These are phyloP conservation scores for Amanita pseudoporphyria DNA, from an alignment of 768 basidiomycete genomes.

Conservation along the genomic window DNA sequence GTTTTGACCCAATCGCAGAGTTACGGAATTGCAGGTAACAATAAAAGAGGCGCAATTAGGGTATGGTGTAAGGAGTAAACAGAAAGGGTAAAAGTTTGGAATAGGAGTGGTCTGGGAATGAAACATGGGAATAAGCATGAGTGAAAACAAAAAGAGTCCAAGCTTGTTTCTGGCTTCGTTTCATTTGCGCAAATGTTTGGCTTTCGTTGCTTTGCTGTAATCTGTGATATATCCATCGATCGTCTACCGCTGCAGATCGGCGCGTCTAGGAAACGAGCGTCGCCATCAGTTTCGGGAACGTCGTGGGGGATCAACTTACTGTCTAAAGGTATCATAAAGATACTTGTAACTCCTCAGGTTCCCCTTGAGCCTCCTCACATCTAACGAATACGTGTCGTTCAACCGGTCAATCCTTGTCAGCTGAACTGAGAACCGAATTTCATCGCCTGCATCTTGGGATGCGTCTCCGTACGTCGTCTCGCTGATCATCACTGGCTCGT, in stretches of 20 bases:
- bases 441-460: constrained; percentile 82
- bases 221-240: not conserved
- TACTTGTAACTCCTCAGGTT: constrained; percentile 90
- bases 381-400: constrained; percentile 85
- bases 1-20: no score
- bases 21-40: no score
- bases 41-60: constrained; percentile 7
- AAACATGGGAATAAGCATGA: constrained; percentile 2
- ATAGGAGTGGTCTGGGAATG: no score
- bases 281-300: not conserved
- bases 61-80: constrained; percentile 7
- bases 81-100: constrained; percentile 13
- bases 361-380: constrained; percentile 88
- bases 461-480: constrained; percentile 71
- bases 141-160: not conserved
- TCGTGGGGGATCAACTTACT: constrained; percentile 41
- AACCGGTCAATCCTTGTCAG: constrained; percentile 84
- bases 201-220: not conserved
- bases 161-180: not conserved
- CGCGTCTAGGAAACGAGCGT: constrained; percentile 25
- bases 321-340: constrained; percentile 78
- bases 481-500: constrained; percentile 31
- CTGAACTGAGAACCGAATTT: constrained; percentile 95
- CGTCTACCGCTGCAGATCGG: constrained; percentile 31
- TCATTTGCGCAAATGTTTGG: not conserved